Evolutionary conservation across 805 yeast genomes (phyloP), one percentile per base, ranked within the genome.

Genomic region (Kodamaea sagamina): DNA sequence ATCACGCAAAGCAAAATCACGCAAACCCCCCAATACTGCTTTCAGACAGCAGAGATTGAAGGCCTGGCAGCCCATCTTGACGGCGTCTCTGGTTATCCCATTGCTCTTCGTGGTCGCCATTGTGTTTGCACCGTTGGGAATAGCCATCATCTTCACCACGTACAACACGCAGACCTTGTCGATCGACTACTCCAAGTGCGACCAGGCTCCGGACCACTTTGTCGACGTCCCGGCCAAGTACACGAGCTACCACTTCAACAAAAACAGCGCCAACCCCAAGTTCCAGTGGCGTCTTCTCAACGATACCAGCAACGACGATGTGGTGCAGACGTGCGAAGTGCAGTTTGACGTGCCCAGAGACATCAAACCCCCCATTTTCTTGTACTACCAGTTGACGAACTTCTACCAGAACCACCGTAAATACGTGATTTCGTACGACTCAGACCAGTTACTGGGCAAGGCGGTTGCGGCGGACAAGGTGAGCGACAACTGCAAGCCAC

Each of bases 381-480:
- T 89, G 49, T 93, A 88, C 67, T 93, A 93, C 68, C 81, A 82
- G 52, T 71, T 93, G 55, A 89, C 97, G 26, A 89, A 89, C 61
- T 93, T 92, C 63, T 89, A 75, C 63, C 98, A 93, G 63, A 93
- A 93, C 62, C 99, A 93, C 67, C 79, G 99, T 47, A 87, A 93
- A 49, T 93, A 89, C 59, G 98, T 92, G 25, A 82, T 81, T 47
- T 85, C 95, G 7, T 86, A 76, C 62, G 95, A 89, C 61, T 78
- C 84, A 62, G 72, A 75, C 31, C 99, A 93, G 65, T 60, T 93
- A 39, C 79, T 80, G 47, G 99, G 99, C 2, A 63, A 77, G 21
- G 87, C 92, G 2, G 81, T 84, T 6, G 43, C 74, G 0, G 68
- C 68, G 3, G 73, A 65, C 19, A 75, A 70, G 34, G 61, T 93